Evolutionary conservation across 805 yeast genomes (phyloP), one percentile per base, ranked within the genome.

Genomic region (Monosporozyma yasuniensis): DNA sequence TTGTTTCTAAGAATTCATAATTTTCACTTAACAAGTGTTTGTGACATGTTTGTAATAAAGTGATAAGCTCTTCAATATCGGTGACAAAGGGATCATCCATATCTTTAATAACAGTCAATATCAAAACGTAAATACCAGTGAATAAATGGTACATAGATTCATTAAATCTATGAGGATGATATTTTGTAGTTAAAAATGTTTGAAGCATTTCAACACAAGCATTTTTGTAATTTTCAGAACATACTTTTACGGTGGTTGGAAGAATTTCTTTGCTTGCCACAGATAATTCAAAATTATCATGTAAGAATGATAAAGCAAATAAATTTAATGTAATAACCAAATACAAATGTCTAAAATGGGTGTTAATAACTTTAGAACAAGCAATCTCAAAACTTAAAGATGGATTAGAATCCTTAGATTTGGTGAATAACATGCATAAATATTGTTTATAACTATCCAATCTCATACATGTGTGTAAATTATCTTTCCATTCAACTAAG

Each of bases 271-370:
- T 56, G 7, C 50, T 25, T 1, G 64, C 56, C 9, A 44, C 41
- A 37, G 46, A 27, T 49, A 53, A 5, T 4, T n/a, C 19, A 16
- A n/a, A 57, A 2, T 46, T 28, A 44, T 64, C 64, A 14, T 50
- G 27, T 11, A 64, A 42, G 28, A 57, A 62, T 2, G 62, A 49
- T 2, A 52, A 47, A 6, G 62, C 54, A 43, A 61, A 57, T 32
- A 54, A 44, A 49, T 57, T 49, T 14, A 61, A 44, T 8, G 55
- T 47, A 10, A 58, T 54, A 23, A 50, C 51, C 25, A 56, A 44
- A 47, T 59, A 56, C 21, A 53, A 48, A 37, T 50, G 52, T 28
- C 61, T 60, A 43, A 58, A 56, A 47, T 63, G 65, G 38, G 59
- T 50, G n/a, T 52, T 50, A 8, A 61, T 30, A 12, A 61, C 56